A percentile compares a stretch with the other conserved stretches of the same genome.
These are phyloP conservation scores for Magnaporthales sp. DNA, from an alignment of 2,329 filamentous ascomycete species.

Conservation along the genomic window DNA sequence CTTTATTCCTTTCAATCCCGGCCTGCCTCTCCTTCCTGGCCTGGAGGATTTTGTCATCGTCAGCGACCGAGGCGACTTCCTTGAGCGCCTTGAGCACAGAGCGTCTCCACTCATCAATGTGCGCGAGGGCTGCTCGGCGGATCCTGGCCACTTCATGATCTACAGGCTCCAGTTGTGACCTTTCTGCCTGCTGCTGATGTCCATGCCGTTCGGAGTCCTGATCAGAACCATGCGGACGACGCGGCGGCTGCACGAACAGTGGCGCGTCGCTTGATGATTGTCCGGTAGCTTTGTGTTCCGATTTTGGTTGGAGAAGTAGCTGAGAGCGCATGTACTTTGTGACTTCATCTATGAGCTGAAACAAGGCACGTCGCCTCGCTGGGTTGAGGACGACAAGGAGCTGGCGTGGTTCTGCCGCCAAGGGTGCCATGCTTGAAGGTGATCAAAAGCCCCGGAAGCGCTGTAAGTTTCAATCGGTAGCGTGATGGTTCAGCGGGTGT, in stretches of 20 bases:
- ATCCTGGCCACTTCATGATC: conserved; percentile 21
- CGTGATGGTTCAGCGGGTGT: neutral
- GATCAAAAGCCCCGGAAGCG: neutral
- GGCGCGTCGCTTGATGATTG: conserved; percentile 9
- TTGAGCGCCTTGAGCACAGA: conserved; percentile 61
- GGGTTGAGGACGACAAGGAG: conserved; percentile 45
- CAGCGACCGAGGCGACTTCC: conserved; percentile 50
- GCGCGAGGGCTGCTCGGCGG: conserved; percentile 45
- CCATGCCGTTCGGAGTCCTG: conserved; percentile 6
- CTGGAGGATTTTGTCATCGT: conserved; percentile 35
- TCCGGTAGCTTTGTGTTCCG: conserved; percentile 4
- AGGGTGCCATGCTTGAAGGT: conserved; percentile 36
- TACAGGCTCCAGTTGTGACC: conserved; percentile 5
- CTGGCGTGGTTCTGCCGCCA: conserved; percentile 45
- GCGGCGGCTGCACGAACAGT: conserved; percentile 10
- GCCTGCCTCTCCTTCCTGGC: conserved; percentile 37
- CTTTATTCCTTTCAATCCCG: conserved; percentile 27
- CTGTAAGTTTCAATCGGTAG: neutral
- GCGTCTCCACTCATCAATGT: conserved; percentile 72
- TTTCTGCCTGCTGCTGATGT: conserved; percentile 1
- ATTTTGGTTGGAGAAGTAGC: conserved; percentile 28
- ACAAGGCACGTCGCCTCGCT: conserved; percentile 40
- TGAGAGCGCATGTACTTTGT: conserved; percentile 45
- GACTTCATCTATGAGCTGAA: conserved; percentile 41
- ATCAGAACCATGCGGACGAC: conserved; percentile 11